Evolutionary conservation across 106 monocot genomes (phyloP), one percentile per base, ranked within the genome.

Genomic region (Dioscorea zingiberensis): DNA sequence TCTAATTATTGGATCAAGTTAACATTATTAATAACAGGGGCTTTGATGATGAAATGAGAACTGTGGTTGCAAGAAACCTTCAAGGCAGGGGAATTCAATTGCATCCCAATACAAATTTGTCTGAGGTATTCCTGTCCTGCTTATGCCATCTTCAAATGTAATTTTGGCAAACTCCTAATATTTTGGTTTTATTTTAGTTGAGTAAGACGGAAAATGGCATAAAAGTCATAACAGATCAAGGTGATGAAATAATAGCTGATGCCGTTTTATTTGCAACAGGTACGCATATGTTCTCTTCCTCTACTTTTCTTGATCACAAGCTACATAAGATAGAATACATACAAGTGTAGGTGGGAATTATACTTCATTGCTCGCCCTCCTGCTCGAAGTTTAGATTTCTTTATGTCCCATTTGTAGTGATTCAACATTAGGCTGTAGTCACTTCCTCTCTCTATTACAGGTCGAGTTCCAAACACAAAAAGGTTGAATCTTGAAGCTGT

Each of bases 41-140:
- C 64, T 99, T 99, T 83, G 98, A 99, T 84, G 93, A 93, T 76
- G 98, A 99, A 78, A 93, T 93, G 93, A 82, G 89, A 75, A 30
- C 69, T 48, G 78, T 83, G 24, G 89, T 99, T 56, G 89, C 98
- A 48, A 89, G 58, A 78, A 99, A 99, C 71, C 98, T 99, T 62
- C 81, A 93, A 66, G 89, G 93, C 59, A 87, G 98, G 51, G 98
- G 98, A 67, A 93, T 99, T 38, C 87, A 61, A 49, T 76, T 99
- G 63, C 98, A 99, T 71, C 93, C 98, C 14, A 81, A 74, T 57
- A 82, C 65, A 69, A 87, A 54, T 83, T 54, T 99, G 51, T 55
- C 83, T 24, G 89, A 87, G 98, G 98, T 93, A 76, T 63, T 25
- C 64, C 22, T 71, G 48, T 14, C 62, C 17, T 38, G 63, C 19